Percentiles rank a stretch among this genome's conserved stretches.
Conservation (phyloP, 768 basidiomycete genomes). For the Tulasnella sp. region DNA sequence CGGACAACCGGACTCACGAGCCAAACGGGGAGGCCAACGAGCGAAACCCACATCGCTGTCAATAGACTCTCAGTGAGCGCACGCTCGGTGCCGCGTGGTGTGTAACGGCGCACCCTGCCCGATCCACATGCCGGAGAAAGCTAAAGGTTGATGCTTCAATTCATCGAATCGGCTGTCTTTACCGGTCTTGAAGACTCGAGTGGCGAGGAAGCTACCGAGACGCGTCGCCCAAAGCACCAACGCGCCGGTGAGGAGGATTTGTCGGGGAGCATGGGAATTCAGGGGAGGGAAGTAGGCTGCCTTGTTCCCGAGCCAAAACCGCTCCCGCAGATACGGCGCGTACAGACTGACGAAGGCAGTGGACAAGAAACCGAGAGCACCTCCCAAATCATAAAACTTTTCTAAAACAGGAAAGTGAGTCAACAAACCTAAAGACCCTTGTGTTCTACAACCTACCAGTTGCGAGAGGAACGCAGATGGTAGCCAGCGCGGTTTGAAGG, state of each 20-base stretch:
- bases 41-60: slow-evolving; percentile 50
- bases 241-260: slow-evolving; percentile 45
- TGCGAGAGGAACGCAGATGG: slow-evolving; percentile 50
- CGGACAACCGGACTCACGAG: slow-evolving; percentile 26
- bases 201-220: slow-evolving; percentile 48
- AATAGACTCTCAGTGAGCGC: slow-evolving; percentile 21
- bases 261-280: slow-evolving; percentile 29
- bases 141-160: slow-evolving; percentile 36
- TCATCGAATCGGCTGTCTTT: slow-evolving; percentile 56
- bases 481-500: slow-evolving; percentile 38
- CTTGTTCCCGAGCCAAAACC: slow-evolving; percentile 32
- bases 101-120: slow-evolving; percentile 36
- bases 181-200: slow-evolving; percentile 33
- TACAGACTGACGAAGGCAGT: slow-evolving; percentile 50
- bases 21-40: slow-evolving; percentile 59
- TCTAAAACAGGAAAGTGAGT: slow-evolving; percentile 27
- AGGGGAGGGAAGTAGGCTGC: slow-evolving; percentile 32
- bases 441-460: slow-evolving; percentile 22
- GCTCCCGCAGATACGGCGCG: slow-evolving; percentile 43
- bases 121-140: slow-evolving; percentile 50
- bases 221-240: slow-evolving; percentile 47
- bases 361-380: slow-evolving; percentile 52
- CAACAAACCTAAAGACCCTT: background rate
- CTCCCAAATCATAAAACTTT: slow-evolving; percentile 53
- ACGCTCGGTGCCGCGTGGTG: background rate